Base-by-base conservation (phyloP, 1,284 basidiomycete genomes). In the Ganoderma multipileum region DNA sequence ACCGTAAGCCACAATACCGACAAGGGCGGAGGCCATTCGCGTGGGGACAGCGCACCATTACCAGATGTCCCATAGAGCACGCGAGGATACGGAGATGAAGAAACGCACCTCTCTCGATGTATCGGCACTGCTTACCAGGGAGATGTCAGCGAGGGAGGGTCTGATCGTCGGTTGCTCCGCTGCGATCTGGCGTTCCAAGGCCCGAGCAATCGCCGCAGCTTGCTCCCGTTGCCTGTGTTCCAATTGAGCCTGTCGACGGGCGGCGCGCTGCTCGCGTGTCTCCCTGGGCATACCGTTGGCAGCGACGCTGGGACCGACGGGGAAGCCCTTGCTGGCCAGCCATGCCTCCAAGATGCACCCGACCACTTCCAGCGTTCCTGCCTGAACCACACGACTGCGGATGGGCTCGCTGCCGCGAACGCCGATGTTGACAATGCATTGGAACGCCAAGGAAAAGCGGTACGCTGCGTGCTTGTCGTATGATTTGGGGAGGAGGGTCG, bases 351-450 rank as follows among this genome's bases (percentile, higher is more conserved):
- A 86, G 39, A 99, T 95, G 75, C 95, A 95, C 6, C 96, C 95
- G 2, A 98, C 96, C 44, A 99, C 94, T 70, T 98, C 95, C 23
- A 99, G 86, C 1, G 97, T 96, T 33, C 97, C 97, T 0, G 97
- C 96, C 80, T 99, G 96, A 2, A 99, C 98, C 26, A 99, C 97
- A 4, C 97, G 86, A 66, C 93, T 94, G 55, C 97, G 86, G 74
- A 97, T 96, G 33, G 89, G 88, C 79, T 99, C 97, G 72, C 91
- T 95, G n/a, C 98, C 98, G 47, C 97, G 87, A 0, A 99, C 97
- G 59, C 98, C 97, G 74, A 99, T 96, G 81, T 99, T 99, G 74
- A 98, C 96, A 58, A 99, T 92, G 78, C 96, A 98, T 78, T 99
- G 97, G 79, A 99, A 98, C 0, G 97, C 97, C 64, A 97, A 88